Evolutionary conservation across 2,329 filamentous ascomycete species (phyloP), one percentile per base, ranked within the genome.

Genomic region (Ophiostoma tasmaniense): DNA sequence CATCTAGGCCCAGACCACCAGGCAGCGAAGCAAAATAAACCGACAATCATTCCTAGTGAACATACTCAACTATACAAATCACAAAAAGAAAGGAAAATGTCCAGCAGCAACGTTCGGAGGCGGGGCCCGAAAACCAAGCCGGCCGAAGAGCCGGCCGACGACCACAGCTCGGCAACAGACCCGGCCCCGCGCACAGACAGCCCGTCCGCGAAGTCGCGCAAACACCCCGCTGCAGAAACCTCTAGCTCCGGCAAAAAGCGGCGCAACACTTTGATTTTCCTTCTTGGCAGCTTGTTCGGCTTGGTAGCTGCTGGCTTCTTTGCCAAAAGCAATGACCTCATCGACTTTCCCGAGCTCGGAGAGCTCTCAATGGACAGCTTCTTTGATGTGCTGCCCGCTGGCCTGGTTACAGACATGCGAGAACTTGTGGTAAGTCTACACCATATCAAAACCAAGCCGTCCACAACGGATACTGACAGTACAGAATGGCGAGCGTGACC

Each of bases 251-350:
- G 72, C 3, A 85, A 86, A 72, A 96, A 94, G 80, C 87, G 91
- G 73, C 87, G 89, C 71, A 91, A 87, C 78, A 89, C 89, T 2
- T 87, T 96, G 75, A 90, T 97, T 35, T 98, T 99, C 78, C 81
- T 89, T 11, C 83, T 99, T 25, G 95, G 95, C 39, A 92, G 93
- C 55, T 75, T 99, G n/a, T 94, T 95, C 74, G 95, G 95, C 14
- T 85, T 99, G 69, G 81, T 96, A n/a, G 84, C 89, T 2, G 95
- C 95, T 1, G 89, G 93, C 37, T 93, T 97, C 78, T 95, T 99
- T 74, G 94, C 93, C 37, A 90, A 90, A 73, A 91, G 85, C 77
- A 95, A 93, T 79, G 93, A 97, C 76, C 84, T 98, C 72, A 93
- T 97, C 72, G 92, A 92, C 71, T 83, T 97, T 72, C 86, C 86